phyloP scores from a whole-genome alignment of 352 stramenopile genomes.

The Globisporangium splendens region DNA sequence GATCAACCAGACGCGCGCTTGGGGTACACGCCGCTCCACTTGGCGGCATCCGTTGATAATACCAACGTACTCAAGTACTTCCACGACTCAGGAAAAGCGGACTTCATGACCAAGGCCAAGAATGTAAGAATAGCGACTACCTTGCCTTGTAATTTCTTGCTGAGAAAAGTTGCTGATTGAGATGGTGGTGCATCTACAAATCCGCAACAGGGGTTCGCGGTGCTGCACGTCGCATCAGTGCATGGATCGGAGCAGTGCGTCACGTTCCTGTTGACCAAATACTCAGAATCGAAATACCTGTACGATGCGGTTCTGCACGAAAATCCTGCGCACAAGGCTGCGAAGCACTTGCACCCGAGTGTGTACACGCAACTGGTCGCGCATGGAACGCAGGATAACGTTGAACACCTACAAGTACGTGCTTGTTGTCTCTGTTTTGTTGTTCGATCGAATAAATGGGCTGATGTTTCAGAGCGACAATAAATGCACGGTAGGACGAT shows the following conservation, averaged over 20 bases:
- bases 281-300: constrained; percentile 34
- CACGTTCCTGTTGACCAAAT: constrained; percentile 34
- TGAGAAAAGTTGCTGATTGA: too few species aligned
- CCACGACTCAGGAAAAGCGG: constrained; percentile 30
- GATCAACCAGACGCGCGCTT: constrained; percentile 38
- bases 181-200: background rate
- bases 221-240: constrained; percentile 52
- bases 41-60: constrained; percentile 54
- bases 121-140: constrained; percentile 25
- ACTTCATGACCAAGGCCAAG: constrained; percentile 35
- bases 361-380: constrained; percentile 38
- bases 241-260: constrained; percentile 45
- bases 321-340: constrained; percentile 56
- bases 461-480: too few species aligned
- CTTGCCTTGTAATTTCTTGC: too few species aligned
- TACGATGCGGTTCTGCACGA: constrained; percentile 42
- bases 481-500: constrained; percentile 22
- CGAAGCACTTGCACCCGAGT: constrained; percentile 38
- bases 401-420: constrained; percentile 59
- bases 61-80: constrained; percentile 44
- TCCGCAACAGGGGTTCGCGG: constrained; percentile 36
- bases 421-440: background rate
- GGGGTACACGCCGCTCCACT: constrained; percentile 58
- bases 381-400: constrained; percentile 33
- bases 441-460: background rate